Conservation (phyloP, 2,329 filamentous ascomycete species). For the Mycosphaerella sp. region DNA sequence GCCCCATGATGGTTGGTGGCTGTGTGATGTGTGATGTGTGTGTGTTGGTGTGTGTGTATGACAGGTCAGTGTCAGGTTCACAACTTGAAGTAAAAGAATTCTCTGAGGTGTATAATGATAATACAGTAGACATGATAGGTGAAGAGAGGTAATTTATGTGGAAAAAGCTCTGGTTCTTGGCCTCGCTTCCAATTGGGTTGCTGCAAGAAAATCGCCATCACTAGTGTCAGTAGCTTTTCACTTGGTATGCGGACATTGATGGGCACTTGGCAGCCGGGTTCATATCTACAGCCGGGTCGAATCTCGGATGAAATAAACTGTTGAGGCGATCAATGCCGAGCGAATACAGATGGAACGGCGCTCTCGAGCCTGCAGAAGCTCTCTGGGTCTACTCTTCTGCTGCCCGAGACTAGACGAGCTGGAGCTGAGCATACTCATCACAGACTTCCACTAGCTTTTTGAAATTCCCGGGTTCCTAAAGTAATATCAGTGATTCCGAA, state of each 20-base stretch:
- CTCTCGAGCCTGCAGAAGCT: background rate
- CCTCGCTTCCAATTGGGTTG: background rate
- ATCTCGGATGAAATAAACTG: background rate
- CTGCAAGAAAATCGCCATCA: background rate
- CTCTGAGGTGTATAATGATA: background rate
- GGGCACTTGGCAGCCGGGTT: conserved; percentile 1
- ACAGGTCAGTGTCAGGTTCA: conserved; percentile 1
- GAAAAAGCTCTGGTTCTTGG: conserved; percentile 5
- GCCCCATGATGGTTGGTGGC: background rate
- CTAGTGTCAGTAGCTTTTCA: background rate
- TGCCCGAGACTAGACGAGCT: background rate
- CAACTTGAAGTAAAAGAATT: conserved; percentile 1
- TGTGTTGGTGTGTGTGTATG: background rate
- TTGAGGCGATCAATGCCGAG: background rate
- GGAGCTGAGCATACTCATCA: conserved; percentile 6
- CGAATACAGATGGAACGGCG: background rate
- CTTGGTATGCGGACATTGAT: conserved; percentile 6
- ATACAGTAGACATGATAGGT: background rate
- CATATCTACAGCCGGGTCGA: background rate
- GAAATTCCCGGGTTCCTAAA: conserved; percentile 10
- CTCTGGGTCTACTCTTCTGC: background rate
- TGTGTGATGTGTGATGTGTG: too few species aligned
- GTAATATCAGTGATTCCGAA: background rate
- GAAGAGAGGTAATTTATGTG: background rate
- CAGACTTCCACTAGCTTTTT: conserved; percentile 12